A percentile compares a stretch with the other conserved stretches of the same genome.
phyloP scores from a whole-genome alignment of 2,329 filamentous ascomycete genomes.

The Pyricularia pennisetigena region DNA sequence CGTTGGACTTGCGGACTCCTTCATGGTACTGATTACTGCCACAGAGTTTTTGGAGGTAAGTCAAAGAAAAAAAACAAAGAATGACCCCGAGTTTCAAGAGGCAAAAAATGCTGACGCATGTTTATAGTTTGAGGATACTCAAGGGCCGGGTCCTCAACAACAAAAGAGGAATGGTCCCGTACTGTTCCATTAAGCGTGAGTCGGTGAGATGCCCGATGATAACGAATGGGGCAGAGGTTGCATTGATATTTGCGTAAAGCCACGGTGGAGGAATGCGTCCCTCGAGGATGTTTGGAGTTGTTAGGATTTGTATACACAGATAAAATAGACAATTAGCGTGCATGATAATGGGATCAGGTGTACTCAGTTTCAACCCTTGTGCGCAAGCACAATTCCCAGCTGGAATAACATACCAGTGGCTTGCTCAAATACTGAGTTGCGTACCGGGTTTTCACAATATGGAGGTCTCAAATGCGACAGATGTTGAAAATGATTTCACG shows the following conservation, averaged over 20 bases:
- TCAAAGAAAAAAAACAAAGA: conserved; percentile 7
- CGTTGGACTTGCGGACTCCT: conserved; percentile 72
- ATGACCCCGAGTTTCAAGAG: not conserved
- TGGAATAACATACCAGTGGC: not conserved
- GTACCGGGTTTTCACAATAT: not conserved
- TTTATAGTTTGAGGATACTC: not conserved
- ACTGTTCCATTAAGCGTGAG: not conserved
- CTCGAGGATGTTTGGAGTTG: not conserved
- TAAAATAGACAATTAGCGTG: not conserved
- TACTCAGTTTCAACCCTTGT: not conserved
- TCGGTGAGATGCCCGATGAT: not conserved
- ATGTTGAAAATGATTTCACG: not conserved
- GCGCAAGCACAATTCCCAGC: not conserved
- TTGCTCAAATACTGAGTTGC: not conserved
- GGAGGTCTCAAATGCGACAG: not conserved
- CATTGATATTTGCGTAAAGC: not conserved
- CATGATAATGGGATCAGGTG: not conserved
- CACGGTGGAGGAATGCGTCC: not conserved
- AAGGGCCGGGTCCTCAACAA: not conserved
- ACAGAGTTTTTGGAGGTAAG: conserved; percentile 81
- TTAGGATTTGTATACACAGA: not conserved
- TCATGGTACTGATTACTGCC: conserved; percentile 71
- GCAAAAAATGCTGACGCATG: not conserved
- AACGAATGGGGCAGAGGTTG: not conserved
- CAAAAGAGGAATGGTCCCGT: not conserved